Evolutionary conservation across 164 flowering plant species (phyloP), one percentile per base, ranked within the genome.

Genomic region (Aristolochia fimbriata): DNA sequence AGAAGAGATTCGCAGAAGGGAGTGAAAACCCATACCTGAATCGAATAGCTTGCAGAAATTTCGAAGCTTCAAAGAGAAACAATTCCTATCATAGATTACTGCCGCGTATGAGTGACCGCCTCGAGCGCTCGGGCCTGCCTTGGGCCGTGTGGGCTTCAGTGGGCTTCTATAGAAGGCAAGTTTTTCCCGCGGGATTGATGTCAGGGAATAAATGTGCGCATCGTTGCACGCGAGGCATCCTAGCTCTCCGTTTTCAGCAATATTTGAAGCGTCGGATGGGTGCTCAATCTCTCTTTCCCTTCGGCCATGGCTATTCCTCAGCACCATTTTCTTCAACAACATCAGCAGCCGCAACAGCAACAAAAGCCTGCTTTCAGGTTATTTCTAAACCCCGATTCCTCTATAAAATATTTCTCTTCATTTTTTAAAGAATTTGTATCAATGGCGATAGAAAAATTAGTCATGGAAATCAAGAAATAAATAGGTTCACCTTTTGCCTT

Each of bases 341-440:
- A 68, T 22, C 76, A 68, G 25, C 80, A 71, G 57, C 80, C n/a
- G n/a, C n/a, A 73, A 31, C 72, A 71, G 8, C 77, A 70, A 63
- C 60, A 80, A 1, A 79, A 72, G 45, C 71, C 71, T 8, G 9
- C 53, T 5, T 71, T 67, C 58, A 74, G 83, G 86, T 79, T 62
- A 62, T 30, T 14, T 3, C 23, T 24, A n/a, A 4, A n/a, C 7
- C 57, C 31, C 23, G 16, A 15, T 51, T 53, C 31, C 31, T 33
- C 9, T 1, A 15, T 12, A 15, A 33, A 4, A 19, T 5, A 13
- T 43, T 45, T 8, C 6, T 23, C 10, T 51, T 15, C 12, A 0
- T 15, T 43, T 11, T 20, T 20, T 13, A 17, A 20, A 20, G 49
- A 2, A 37, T 43, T 20, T 9, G 15, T 37, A 37, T 37, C 43